phyloP scores from a whole-genome alignment of 202 grass and related monocot species.

The Zizania palustris region DNA sequence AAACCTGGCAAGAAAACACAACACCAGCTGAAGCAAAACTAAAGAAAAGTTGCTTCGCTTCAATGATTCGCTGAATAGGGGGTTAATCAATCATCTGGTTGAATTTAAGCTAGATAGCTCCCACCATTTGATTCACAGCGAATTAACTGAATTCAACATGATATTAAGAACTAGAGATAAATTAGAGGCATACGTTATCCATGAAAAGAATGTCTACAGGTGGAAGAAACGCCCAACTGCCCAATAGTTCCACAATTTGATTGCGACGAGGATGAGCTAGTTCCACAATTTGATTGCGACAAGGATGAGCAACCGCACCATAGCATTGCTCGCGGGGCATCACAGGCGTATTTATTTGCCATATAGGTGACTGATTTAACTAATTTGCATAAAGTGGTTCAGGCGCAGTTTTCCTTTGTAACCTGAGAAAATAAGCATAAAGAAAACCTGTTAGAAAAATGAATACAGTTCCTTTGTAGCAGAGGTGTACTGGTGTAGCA shows the following conservation, averaged over 20 bases:
- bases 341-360: neutral
- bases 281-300: neutral
- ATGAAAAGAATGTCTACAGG: neutral
- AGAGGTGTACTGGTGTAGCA: neutral
- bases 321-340: neutral
- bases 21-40: neutral
- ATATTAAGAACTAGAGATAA: neutral
- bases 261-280: neutral
- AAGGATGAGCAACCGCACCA: neutral
- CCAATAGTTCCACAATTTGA: neutral
- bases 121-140: neutral
- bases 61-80: neutral
- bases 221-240: neutral
- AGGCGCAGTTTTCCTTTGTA: slow-evolving; percentile 65
- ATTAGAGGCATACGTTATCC: neutral
- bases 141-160: neutral
- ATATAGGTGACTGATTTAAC: neutral
- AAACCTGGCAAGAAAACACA: neutral
- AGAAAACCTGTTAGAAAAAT: neutral
- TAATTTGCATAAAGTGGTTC: slow-evolving; percentile 68
- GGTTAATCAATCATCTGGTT: neutral
- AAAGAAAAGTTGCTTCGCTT: neutral
- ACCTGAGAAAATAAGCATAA: slow-evolving; percentile 52
- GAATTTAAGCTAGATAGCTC: neutral
- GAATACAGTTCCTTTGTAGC: too few species aligned